Evolutionary conservation across 257 asterid species (phyloP), one percentile per base, ranked within the genome.

Genomic region (Thymus mandschuricus): DNA sequence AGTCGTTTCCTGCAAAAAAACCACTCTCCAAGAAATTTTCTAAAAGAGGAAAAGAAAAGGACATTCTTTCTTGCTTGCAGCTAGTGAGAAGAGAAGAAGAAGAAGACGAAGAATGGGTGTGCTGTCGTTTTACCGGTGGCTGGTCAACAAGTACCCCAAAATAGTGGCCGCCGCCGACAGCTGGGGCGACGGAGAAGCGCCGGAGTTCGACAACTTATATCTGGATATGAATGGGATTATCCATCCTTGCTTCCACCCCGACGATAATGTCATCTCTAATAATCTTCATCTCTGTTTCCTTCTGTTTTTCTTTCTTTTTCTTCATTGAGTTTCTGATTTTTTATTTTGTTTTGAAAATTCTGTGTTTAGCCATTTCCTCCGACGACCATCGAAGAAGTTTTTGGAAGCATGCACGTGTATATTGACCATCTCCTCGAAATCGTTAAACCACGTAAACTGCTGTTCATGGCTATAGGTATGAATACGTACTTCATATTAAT

Each of bases 191-290:
- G 67, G 48, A 7, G 3, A 35, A 0, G 3, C 52, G 7, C 12
- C 67, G 51, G 96, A 85, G 69, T 87, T 83, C 54, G 89, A 89
- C 70, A 89, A 87, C 57, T 75, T 89, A 1, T 89, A 89, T 31
- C 88, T 89, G 1, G 96, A 89, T 70, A 83, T 89, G 96, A 85
- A 86, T 31, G 90, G 84, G 7, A 85, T 89, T 0, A 85, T 89
- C 33, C 93, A 89, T 28, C 91, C 96, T 0, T 89, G 96, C 74
- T 89, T 89, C 59, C 92, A 89, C 40, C 96, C 92, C 3, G 84
- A 86, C 11, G 83, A 79, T 65, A 33, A 78, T 73, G 72, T 84
- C 58, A 59, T 34, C 29, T 35, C 65, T 31, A 10, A 56, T n/a
- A n/a, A 29, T 5, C 8, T 11, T 31, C 62, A 10, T 57, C 12